Conservation (phyloP, 2,329 filamentous ascomycete genomes). For the Thelonectria discophora region DNA sequence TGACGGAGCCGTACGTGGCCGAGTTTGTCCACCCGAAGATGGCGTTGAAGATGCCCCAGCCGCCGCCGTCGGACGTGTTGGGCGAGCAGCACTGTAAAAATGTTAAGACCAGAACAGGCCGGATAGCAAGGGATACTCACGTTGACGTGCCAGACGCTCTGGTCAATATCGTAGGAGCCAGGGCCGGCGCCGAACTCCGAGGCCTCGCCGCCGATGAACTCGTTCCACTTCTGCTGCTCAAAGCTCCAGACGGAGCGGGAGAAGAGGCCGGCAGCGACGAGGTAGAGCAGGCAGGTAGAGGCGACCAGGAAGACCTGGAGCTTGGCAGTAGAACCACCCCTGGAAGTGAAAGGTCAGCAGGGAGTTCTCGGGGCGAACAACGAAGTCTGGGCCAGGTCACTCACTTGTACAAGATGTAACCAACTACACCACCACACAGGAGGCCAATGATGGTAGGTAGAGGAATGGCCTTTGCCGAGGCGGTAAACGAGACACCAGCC, state of each 20-base stretch:
- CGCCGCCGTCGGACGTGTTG: conserved; percentile 73
- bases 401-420: conserved; percentile 82
- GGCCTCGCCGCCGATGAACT: conserved; percentile 67
- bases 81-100: conserved; percentile 75
- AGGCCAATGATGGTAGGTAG: conserved; percentile 79
- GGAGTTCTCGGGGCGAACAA: conserved; percentile 4
- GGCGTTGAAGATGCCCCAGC: conserved; percentile 90
- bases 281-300: conserved; percentile 84
- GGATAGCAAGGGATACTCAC: conserved; percentile 59
- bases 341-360: conserved; percentile 24
- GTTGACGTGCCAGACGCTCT: conserved; percentile 85
- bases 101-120: conserved; percentile 5
- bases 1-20: conserved; percentile 85
- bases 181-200: conserved; percentile 64
- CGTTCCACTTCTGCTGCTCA: conserved; percentile 74
- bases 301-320: conserved; percentile 80
- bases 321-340: conserved; percentile 54
- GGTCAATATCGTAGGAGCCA: conserved; percentile 80
- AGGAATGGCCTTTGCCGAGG: conserved; percentile 80
- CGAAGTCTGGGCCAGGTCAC: not conserved
- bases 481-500: conserved; percentile 80
- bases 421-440: conserved; percentile 70
- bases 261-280: conserved; percentile 84
- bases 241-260: conserved; percentile 80
- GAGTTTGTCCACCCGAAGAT: conserved; percentile 89